Evolutionary conservation across 257 asterid species (phyloP).

Genomic region (Eustoma russellianum): DNA sequence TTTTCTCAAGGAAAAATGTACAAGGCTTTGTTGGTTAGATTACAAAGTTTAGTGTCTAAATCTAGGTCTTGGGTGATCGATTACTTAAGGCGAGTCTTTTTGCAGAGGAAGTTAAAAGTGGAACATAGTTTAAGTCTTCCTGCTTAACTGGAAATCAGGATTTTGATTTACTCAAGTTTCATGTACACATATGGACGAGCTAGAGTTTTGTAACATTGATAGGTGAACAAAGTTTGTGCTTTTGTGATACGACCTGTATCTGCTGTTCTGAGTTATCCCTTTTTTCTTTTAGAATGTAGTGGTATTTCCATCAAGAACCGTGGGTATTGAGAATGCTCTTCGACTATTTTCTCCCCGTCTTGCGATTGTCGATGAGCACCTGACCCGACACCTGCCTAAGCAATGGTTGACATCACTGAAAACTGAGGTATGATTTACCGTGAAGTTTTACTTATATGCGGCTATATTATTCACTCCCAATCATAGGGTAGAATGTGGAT

Average conservation of each 20-base stretch:
- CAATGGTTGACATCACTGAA: conserved; percentile 79
- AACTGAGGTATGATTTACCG: conserved; percentile 42
- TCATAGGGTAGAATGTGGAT: background rate
- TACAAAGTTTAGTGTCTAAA: no score
- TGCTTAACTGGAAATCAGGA: no score
- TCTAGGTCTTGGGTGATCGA: no score
- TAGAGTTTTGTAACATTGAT: no score
- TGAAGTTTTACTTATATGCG: conserved; percentile 4
- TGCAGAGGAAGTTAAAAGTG: no score
- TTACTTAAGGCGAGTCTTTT: no score
- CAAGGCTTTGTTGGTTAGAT: no score
- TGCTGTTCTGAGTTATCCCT: conserved; percentile 12
- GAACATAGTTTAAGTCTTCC: no score
- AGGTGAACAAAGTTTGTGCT: background rate
- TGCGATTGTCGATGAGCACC: conserved; percentile 84
- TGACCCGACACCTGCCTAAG: conserved; percentile 67
- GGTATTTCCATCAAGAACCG: conserved; percentile 83
- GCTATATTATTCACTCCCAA: no score
- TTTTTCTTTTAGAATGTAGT: conserved; percentile 50
- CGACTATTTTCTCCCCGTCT: conserved; percentile 81
- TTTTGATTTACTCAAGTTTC: no score
- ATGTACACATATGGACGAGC: no score
- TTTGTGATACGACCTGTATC: conserved; percentile 1
- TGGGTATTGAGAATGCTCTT: conserved; percentile 80
- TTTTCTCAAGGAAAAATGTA: no score